Evolutionary conservation across 139 green algal species (phyloP), one percentile per base, ranked within the genome.

Genomic region (Auxenochlorella pyrenoidosa): DNA sequence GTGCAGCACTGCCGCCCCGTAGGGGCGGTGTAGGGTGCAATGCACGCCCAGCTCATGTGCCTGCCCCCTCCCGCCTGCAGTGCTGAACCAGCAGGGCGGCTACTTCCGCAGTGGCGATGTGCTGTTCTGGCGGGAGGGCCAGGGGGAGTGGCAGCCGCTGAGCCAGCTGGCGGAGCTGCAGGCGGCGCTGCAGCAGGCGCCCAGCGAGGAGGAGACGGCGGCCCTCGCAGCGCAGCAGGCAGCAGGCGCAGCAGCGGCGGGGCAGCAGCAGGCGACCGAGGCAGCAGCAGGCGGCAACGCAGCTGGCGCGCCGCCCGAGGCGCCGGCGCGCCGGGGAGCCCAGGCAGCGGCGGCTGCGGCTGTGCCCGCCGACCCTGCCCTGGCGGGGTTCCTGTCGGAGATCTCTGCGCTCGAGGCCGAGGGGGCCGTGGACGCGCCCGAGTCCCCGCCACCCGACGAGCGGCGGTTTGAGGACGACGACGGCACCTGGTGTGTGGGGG

Each of bases 381-480:
- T 97, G 76, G 94, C 91, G 3, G 86, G 85, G 1, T 95, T 97
- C 82, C 84, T 94, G 38, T 91, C 92, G 1, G 94, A 97, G 77
- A 94, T 95, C 19, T 88, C 90, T 38, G 93, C 94, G 26, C 82
- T 96, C 34, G 93, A 95, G 36, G 88, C 32, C 6, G 30, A 0
- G 44, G 84, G 58, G 51, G 60, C 68, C 65, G 8, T 24, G 65
- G 70, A 13, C 32, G 86, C 59, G 36, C 89, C 91, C 15, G 85
- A 79, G 0, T 89, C 92, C 22, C 90, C 88, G 0, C 92, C 92
- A 0, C 90, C 91, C 6, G 94, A 97, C 54, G 95, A 98, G 75
- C 90, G 94, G 15, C 87, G 94, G 60, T 99, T 99, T 90, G 93
- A 95, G 80, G 97, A 99, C 59, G 97, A 99, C 85, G 97, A 99